These are phyloP conservation scores for Carpinus fangiana DNA, from an alignment of 306 rosid genomes.

Conservation along the genomic window DNA sequence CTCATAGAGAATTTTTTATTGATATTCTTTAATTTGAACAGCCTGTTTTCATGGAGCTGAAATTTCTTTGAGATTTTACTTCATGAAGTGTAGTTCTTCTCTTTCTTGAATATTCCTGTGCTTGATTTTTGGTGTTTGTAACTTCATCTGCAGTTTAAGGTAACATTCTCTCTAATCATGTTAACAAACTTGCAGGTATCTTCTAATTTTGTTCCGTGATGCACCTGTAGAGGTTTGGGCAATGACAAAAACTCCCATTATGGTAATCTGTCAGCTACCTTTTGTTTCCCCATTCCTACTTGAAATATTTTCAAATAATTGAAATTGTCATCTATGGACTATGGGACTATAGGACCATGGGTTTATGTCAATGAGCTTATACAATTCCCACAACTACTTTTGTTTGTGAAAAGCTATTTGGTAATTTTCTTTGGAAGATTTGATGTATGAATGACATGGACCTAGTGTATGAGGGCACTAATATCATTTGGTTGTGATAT, in stretches of 20 bases:
- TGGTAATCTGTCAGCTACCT: conserved; percentile 60
- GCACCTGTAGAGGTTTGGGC: conserved; percentile 99
- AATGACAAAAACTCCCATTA: conserved; percentile 92
- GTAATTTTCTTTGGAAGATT: conserved; percentile 1
- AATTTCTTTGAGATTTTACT: not conserved
- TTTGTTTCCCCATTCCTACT: conserved; percentile 19
- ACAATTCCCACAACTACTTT: not conserved
- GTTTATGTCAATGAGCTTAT: not conserved
- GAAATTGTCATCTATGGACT: not conserved
- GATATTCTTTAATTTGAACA: not conserved
- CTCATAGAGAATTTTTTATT: not conserved
- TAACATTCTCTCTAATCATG: conserved; percentile 12
- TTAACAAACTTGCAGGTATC: conserved; percentile 70
- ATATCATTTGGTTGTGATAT: not conserved
- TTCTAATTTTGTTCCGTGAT: conserved; percentile 91
- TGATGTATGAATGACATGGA: conserved; percentile 7
- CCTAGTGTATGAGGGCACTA: not conserved
- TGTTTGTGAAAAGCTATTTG: conserved; percentile 1
- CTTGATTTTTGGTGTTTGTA: not conserved
- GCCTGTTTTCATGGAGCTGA: not conserved
- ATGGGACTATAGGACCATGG: not conserved
- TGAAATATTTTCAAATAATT: not conserved
- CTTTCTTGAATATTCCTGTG: not conserved
- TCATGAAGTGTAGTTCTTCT: not conserved
- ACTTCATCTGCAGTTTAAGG: not conserved